Conservation (phyloP, 768 basidiomycete species). For the Pulveroboletus sp. region DNA sequence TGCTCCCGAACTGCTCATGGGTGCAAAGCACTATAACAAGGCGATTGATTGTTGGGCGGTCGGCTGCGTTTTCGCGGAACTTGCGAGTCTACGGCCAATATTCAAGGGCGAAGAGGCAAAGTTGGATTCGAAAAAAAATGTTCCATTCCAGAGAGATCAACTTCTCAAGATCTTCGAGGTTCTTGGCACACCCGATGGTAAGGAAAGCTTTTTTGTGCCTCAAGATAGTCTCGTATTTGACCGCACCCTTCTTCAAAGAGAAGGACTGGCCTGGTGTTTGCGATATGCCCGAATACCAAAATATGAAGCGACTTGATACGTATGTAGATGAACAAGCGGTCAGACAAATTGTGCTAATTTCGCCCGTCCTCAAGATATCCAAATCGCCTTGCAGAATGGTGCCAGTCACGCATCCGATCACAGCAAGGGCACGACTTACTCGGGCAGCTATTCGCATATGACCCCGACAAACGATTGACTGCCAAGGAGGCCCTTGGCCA, state of each 20-base stretch:
- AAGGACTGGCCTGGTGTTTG: slow-evolving; percentile 82
- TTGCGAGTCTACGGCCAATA: slow-evolving; percentile 89
- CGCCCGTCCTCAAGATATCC: slow-evolving; percentile 41
- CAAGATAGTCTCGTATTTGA: neutral
- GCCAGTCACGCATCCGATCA: slow-evolving; percentile 54
- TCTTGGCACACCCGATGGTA: slow-evolving; percentile 82
- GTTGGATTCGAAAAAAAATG: slow-evolving; percentile 92
- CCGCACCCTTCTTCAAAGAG: slow-evolving; percentile 41
- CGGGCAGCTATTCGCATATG: slow-evolving; percentile 81
- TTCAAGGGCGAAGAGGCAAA: slow-evolving; percentile 99
- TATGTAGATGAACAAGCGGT: slow-evolving; percentile 32
- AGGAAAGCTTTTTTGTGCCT: neutral
- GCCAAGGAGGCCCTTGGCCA: slow-evolving; percentile 79
- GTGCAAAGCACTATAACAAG: slow-evolving; percentile 96
- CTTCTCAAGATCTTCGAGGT: slow-evolving; percentile 95
- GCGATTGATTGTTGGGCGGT: slow-evolving; percentile 97
- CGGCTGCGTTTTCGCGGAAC: slow-evolving; percentile 95
- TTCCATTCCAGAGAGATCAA: slow-evolving; percentile 96
- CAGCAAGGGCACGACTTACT: slow-evolving; percentile 76
- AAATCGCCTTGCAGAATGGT: slow-evolving; percentile 74
- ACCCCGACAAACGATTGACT: slow-evolving; percentile 82
- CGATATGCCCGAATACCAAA: slow-evolving; percentile 85
- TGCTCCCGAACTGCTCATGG: slow-evolving; percentile 91
- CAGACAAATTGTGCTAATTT: neutral
- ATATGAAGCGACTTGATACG: slow-evolving; percentile 74